These are phyloP conservation scores for Vigna reflexopilosa DNA, from an alignment of 306 rosid genomes.

Conservation along the genomic window DNA sequence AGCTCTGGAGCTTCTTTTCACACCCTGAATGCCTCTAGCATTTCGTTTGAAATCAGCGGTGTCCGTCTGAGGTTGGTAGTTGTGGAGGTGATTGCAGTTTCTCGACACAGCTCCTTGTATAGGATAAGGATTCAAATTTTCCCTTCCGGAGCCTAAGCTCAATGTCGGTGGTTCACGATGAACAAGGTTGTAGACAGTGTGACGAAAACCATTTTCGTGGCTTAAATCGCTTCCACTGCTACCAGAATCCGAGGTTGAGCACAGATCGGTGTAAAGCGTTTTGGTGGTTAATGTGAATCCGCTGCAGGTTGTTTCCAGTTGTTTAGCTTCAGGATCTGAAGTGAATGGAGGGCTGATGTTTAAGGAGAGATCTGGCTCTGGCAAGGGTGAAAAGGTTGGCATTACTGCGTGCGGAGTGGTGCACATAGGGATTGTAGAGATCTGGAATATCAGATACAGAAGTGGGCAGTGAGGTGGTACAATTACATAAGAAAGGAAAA, in stretches of 20 bases:
- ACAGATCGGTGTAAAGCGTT: slow-evolving; percentile 45
- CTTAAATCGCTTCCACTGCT: slow-evolving; percentile 74
- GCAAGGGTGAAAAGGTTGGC: slow-evolving; percentile 46
- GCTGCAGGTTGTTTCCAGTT: slow-evolving; percentile 19
- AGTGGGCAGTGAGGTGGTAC: neutral
- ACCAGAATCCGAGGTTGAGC: slow-evolving; percentile 71
- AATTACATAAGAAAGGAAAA: slow-evolving; percentile 21
- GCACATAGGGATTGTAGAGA: slow-evolving; percentile 48
- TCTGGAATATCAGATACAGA: slow-evolving; percentile 36
- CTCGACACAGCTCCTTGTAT: slow-evolving; percentile 42
- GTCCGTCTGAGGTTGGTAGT: slow-evolving; percentile 57
- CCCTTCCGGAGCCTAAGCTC: slow-evolving; percentile 59
- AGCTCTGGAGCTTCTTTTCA: slow-evolving; percentile 76
- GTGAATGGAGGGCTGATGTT: slow-evolving; percentile 74
- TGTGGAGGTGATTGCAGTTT: slow-evolving; percentile 36
- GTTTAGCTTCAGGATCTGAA: slow-evolving; percentile 43
- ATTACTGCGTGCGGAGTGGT: slow-evolving; percentile 45
- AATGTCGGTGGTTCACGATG: slow-evolving; percentile 56
- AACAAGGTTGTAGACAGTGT: slow-evolving; percentile 4
- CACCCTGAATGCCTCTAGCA: slow-evolving; percentile 44
- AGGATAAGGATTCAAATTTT: slow-evolving; percentile 36
- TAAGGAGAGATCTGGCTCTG: slow-evolving; percentile 83
- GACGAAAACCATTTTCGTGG: slow-evolving; percentile 56
- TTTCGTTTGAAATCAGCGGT: slow-evolving; percentile 66
- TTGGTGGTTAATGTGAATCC: slow-evolving; percentile 46